Evolutionary conservation across 2,329 filamentous ascomycete genomes (phyloP).

Genomic region (Paraphaeosphaeria minitans): DNA sequence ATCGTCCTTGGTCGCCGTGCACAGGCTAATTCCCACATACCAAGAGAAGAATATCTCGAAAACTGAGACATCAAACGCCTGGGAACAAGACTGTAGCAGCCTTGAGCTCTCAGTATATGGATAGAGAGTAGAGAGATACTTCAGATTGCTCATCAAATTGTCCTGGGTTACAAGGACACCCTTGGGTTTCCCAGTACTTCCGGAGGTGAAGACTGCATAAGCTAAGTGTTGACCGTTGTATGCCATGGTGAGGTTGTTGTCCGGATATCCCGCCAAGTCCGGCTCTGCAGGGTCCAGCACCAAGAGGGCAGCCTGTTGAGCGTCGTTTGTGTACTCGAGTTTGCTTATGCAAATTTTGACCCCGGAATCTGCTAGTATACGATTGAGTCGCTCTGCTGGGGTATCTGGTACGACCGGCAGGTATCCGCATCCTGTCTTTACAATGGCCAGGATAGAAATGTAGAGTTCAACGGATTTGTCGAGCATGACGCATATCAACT

Average conservation of each 20-base stretch:
- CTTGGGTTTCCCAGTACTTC: constrained; percentile 80
- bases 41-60: constrained; percentile 91
- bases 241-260: constrained; percentile 44
- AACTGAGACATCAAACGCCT: constrained; percentile 84
- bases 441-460: constrained; percentile 71
- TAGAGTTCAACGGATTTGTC: constrained; percentile 78
- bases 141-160: constrained; percentile 78
- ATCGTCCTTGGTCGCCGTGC: constrained; percentile 73
- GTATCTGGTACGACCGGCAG: constrained; percentile 78
- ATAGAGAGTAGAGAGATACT: constrained; percentile 69
- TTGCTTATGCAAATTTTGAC: constrained; percentile 56
- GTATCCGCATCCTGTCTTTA: constrained; percentile 79
- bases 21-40: constrained; percentile 78
- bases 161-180: constrained; percentile 76
- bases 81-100: constrained; percentile 82
- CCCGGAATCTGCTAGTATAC: constrained; percentile 67
- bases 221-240: constrained; percentile 61
- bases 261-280: constrained; percentile 39
- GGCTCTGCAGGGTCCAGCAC: constrained; percentile 38
- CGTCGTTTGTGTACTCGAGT: constrained; percentile 11
- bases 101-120: constrained; percentile 60
- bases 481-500: constrained; percentile 75
- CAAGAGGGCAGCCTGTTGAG: constrained; percentile 15
- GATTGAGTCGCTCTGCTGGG: constrained; percentile 63
- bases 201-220: constrained; percentile 83